phyloP scores from a whole-genome alignment of 257 asterid genomes.

The Leonotis leonurus region DNA sequence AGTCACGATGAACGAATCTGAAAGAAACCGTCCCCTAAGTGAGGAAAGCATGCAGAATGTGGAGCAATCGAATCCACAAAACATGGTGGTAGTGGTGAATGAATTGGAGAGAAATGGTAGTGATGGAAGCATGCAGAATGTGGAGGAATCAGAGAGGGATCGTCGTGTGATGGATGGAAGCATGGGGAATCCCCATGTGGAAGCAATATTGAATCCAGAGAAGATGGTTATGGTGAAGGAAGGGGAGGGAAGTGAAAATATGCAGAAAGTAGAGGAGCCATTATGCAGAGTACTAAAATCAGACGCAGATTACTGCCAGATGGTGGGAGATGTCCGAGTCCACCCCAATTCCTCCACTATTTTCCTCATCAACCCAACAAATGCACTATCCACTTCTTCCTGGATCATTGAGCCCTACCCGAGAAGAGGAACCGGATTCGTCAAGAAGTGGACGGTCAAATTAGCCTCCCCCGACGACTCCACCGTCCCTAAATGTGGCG shows the following conservation, averaged over 20 bases:
- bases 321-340: conserved; percentile 29
- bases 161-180: too few relatives aligned
- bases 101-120: background rate
- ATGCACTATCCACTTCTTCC: background rate
- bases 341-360: conserved; percentile 19
- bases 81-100: background rate
- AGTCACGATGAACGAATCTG: background rate
- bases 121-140: background rate
- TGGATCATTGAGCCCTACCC: conserved; percentile 26
- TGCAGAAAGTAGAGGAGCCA: background rate
- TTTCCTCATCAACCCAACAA: background rate
- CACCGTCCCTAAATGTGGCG: conserved; percentile 35
- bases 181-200: too few relatives aligned
- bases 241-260: background rate
- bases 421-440: conserved; percentile 21
- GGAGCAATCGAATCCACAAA: background rate
- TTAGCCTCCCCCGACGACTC: background rate
- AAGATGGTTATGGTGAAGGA: background rate
- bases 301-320: conserved; percentile 32
- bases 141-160: background rate
- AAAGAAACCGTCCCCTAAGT: too few relatives aligned
- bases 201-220: background rate
- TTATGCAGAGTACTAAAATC: conserved; percentile 20
- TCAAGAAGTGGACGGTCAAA: conserved; percentile 53
- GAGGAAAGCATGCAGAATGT: too few relatives aligned